Base-by-base conservation (phyloP, 2,329 filamentous ascomycete genomes). In the Colletotrichum plurivorum region DNA sequence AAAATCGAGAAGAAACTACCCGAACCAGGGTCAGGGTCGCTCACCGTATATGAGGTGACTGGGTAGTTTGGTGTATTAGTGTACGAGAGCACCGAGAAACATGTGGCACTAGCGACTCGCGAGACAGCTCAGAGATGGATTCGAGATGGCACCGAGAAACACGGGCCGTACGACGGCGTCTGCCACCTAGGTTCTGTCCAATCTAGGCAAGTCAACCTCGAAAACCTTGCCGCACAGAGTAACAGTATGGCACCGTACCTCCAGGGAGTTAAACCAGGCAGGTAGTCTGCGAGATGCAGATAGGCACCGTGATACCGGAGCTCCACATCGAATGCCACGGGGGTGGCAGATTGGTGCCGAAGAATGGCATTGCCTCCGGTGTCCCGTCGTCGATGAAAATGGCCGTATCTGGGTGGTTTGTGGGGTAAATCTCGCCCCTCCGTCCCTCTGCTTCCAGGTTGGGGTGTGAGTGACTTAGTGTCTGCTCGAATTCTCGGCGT, bases 221-320 rank as follows among this genome's bases (percentile, higher is more conserved):
- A 10, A 10, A 9, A 10, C 31, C 31, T 36, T 36, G 31, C 31
- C 31, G 31, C 31, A 36, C 31, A 9, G 31, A 36, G 31, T 10
- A 36, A 36, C 20, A 22, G 20, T 22, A 22, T 22, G 31, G 31
- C 9, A 36, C 31, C 31, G 6, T 8, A 10, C 8, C 31, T 36
- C 8, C 31, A 10, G 31, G 31, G 22, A 25, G 22, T 3, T 4
- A 25, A 25, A 25, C 10, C 10, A 36, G 31, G 31, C 10, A 36
- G 27, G 27, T 59, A 54, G 36, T 43, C 63, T 70, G 53, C 58
- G 58, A 67, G 63, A 68, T 63, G 64, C 58, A 70, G 57, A 55
- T 59, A 55, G 63, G 53, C 58, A 63, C 58, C 31, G 16, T 70
- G 63, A 68, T 68, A 68, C 64, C 53, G 31, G 67, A 36, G 63